Evolutionary conservation across 495 filamentous ascomycete species (phyloP).

Genomic region (Hyaloscypha hepaticicola): DNA sequence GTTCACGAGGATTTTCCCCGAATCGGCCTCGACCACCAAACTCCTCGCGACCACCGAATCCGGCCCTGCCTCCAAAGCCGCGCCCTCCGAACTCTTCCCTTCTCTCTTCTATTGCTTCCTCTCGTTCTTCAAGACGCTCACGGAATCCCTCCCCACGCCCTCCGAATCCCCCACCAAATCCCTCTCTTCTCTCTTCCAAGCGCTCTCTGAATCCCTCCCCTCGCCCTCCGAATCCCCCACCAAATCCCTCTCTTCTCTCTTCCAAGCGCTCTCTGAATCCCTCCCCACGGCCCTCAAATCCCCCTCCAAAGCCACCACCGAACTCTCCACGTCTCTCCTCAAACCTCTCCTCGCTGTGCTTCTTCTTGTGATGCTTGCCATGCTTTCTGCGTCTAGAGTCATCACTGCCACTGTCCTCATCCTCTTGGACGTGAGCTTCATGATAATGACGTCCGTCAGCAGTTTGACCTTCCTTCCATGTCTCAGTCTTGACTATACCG

Average conservation of each 20-base stretch:
- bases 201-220: not conserved
- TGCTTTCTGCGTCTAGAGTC: conserved; percentile 22
- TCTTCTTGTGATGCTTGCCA: conserved; percentile 19
- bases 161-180: too few species aligned
- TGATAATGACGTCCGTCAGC: conserved; percentile 20
- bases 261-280: not conserved
- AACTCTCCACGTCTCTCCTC: not conserved
- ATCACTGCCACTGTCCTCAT: conserved; percentile 13
- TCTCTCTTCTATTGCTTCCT: not conserved
- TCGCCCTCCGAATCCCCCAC: conserved; percentile 7
- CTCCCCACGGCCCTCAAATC: conserved; percentile 1
- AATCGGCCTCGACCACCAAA: not conserved
- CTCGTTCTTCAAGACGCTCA: not conserved
- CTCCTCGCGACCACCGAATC: not conserved
- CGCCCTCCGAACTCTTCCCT: too few species aligned
- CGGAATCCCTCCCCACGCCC: not conserved
- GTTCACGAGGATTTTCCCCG: not conserved
- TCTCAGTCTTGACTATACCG: conserved; percentile 22
- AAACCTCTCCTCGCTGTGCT: not conserved
- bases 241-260: conserved; percentile 1
- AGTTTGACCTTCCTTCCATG: conserved; percentile 23
- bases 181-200: too few species aligned
- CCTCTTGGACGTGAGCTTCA: conserved; percentile 8
- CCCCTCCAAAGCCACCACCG: conserved; percentile 15
- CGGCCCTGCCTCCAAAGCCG: too few species aligned